Conservation (phyloP, 495 filamentous ascomycete species). For the Arthonia radiata region DNA sequence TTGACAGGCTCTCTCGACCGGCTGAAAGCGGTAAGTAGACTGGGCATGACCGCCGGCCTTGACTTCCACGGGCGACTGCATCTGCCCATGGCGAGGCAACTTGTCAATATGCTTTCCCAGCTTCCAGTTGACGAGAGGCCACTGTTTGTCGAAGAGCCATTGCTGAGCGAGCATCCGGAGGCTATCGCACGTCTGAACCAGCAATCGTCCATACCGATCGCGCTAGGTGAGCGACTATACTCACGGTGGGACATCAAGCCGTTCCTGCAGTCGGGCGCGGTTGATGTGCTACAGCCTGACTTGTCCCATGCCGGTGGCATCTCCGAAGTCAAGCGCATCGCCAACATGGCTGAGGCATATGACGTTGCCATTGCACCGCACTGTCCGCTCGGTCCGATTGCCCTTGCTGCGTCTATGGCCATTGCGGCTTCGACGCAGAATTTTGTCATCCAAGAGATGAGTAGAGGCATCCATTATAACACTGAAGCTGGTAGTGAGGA, state of each 20-base stretch:
- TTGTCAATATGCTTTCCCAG: conserved; percentile 44
- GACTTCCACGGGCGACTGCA: conserved; percentile 64
- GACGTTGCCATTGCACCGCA: conserved; percentile 58
- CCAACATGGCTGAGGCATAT: conserved; percentile 51
- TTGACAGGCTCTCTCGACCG: conserved; percentile 42
- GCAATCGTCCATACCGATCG: conserved; percentile 39
- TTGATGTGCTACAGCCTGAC: conserved; percentile 58
- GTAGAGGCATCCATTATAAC: conserved; percentile 59
- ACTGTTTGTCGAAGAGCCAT: conserved; percentile 61
- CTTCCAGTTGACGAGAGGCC: too few species aligned
- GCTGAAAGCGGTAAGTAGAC: conserved; percentile 38
- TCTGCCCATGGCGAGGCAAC: conserved; percentile 57
- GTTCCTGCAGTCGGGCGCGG: conserved; percentile 35
- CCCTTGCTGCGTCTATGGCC: conserved; percentile 48
- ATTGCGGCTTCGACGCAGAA: conserved; percentile 38
- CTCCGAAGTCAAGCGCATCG: conserved; percentile 45
- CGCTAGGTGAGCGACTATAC: conserved; percentile 52
- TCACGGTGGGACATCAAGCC: conserved; percentile 53
- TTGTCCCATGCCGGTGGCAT: conserved; percentile 56
- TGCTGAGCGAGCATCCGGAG: conserved; percentile 46
- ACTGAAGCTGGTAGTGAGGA: conserved; percentile 34
- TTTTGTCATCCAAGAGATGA: conserved; percentile 66
- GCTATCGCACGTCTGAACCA: conserved; percentile 40
- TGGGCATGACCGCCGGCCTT: conserved; percentile 46
- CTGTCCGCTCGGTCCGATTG: conserved; percentile 54